Evolutionary conservation across 2,329 filamentous ascomycete species (phyloP).

Genomic region (Calonectria naviculata): DNA sequence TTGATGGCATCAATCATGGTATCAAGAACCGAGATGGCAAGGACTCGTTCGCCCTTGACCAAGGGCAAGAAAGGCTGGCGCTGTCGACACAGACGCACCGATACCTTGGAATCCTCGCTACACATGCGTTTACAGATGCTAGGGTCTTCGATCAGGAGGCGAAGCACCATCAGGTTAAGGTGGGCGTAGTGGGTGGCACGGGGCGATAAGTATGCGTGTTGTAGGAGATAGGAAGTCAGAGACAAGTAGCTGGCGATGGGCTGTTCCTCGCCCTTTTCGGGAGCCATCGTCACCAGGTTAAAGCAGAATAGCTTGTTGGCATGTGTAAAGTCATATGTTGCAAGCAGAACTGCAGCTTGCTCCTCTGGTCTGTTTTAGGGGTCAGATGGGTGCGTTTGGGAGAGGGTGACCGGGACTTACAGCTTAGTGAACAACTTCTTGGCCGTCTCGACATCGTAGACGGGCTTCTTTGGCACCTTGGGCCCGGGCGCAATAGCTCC

Average conservation of each 20-base stretch:
- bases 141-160: conserved; percentile 88
- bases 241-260: conserved; percentile 88
- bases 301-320: conserved; percentile 96
- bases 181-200: conserved; percentile 86
- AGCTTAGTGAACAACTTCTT: conserved; percentile 84
- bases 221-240: conserved; percentile 89
- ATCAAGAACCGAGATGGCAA: conserved; percentile 84
- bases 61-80: conserved; percentile 86
- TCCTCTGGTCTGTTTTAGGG: conserved; percentile 72
- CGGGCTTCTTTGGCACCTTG: conserved; percentile 66
- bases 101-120: conserved; percentile 77
- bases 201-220: conserved; percentile 88
- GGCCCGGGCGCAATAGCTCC: conserved; percentile 78
- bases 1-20: conserved; percentile 91
- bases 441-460: conserved; percentile 80
- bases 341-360: conserved; percentile 83
- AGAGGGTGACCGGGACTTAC: conserved; percentile 60
- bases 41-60: conserved; percentile 76
- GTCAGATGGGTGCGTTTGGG: conserved; percentile 12
- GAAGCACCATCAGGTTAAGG: conserved; percentile 85
- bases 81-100: conserved; percentile 89
- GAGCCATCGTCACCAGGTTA: conserved; percentile 74
- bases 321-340: conserved; percentile 92
- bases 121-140: conserved; percentile 85
- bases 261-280: conserved; percentile 74